phyloP scores from a whole-genome alignment of 148 eudicot species.

The Dianthus caryophyllus region DNA sequence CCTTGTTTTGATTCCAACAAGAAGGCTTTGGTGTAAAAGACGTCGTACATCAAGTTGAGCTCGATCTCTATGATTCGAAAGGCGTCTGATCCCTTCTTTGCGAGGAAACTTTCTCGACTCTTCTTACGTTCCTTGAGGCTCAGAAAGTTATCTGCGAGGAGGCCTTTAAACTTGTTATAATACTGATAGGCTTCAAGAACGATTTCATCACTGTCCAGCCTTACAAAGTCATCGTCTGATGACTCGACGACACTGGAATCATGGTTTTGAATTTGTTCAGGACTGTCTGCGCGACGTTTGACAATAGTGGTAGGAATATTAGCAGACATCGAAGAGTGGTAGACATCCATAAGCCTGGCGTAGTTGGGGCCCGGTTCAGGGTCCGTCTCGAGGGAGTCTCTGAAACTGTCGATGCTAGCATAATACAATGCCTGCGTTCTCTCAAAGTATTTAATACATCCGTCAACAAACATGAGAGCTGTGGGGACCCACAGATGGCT shows the following conservation, averaged over 20 bases:
- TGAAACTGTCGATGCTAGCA: constrained; percentile 3
- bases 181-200: constrained; percentile 5
- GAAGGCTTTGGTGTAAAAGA: constrained; percentile 28
- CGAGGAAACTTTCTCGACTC: constrained; percentile 17
- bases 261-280: no score
- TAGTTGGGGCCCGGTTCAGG: background rate
- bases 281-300: background rate
- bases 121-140: constrained; percentile 16
- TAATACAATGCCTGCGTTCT: background rate
- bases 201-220: background rate
- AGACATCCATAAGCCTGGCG: constrained; percentile 7
- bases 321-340: background rate
- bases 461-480: background rate
- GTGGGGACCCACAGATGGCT: background rate
- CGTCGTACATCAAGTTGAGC: constrained; percentile 35
- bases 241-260: no score
- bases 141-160: constrained; percentile 25
- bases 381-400: background rate
- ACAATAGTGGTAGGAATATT: background rate
- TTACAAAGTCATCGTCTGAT: no score
- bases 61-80: constrained; percentile 27
- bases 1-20: constrained; percentile 3
- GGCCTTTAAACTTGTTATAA: constrained; percentile 23
- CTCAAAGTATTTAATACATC: background rate
- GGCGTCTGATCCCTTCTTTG: background rate